Percentiles rank a stretch among this genome's conserved stretches.
These are phyloP conservation scores for Erysiphe pulchra DNA, from an alignment of 2,329 filamentous ascomycete species.

Conservation along the genomic window DNA sequence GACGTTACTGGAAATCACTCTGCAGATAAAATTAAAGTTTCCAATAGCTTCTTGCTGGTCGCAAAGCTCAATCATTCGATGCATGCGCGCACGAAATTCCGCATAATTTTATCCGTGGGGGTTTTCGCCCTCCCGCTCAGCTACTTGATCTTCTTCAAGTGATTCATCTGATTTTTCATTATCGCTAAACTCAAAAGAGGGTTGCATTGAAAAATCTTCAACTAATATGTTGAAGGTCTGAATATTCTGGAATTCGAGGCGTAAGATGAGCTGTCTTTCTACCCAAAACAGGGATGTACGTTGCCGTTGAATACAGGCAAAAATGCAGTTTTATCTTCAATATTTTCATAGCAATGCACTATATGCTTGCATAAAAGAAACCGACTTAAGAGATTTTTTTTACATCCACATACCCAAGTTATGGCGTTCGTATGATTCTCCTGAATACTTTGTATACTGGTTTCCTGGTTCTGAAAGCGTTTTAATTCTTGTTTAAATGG, in stretches of 20 bases:
- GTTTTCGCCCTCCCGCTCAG: no score
- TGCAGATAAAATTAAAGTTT: no score
- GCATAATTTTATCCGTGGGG: no score
- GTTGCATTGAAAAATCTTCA: no score
- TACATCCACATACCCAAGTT: not conserved
- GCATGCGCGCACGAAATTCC: no score
- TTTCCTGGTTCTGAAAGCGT: not conserved
- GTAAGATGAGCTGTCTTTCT: not conserved
- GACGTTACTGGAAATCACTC: no score
- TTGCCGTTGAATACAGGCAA: not conserved
- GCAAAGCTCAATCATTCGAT: no score
- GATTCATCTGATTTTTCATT: no score
- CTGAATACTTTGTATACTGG: not conserved
- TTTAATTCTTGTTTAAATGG: not conserved
- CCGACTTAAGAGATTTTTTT: not conserved
- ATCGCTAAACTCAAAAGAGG: no score
- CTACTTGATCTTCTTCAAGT: no score
- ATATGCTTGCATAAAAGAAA: not conserved
- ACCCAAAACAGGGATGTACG: not conserved
- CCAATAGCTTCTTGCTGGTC: no score
- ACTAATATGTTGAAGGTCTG: no score
- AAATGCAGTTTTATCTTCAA: not conserved
- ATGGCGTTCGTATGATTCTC: not conserved
- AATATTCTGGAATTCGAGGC: not conserved
- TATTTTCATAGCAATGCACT: not conserved